Base-by-base conservation (phyloP, 108 stramenopile genomes). In the Schizochytrium sp. region DNA sequence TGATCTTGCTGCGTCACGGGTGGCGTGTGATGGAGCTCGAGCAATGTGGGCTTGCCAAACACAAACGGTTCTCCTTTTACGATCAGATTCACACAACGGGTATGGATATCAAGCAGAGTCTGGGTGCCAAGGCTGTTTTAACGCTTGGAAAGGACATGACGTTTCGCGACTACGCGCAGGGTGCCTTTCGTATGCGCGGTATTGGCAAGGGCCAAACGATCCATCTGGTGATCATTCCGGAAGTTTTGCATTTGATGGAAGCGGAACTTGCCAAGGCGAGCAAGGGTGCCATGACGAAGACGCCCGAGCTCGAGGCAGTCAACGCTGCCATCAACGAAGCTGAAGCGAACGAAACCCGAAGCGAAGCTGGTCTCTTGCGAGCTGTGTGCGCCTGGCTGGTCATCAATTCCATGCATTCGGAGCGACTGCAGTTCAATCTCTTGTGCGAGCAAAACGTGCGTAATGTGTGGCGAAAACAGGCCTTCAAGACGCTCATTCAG, bases 361-460 rank as follows among this genome's bases (percentile, higher is more conserved):
- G 63, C 14, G 87, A 25, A n/a, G 47, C 14, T 5, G 21, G 14
- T 89, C 72, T 96, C 44, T 93, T 99, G 16, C 92, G 96, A 4
- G 95, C 98, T 91, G 97, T 99, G 25, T 95, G 97, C 51, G 97
- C 97, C 8, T 99, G 98, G 98, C 93, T 99, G 83, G 96, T 96
- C 55, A 92, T 98, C 71, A 99, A 99, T 93, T 97, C 98, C 90
- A 98, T 99, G 96, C 96, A 96, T 76, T 95, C 96, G 29, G 99
- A 99, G 90, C 97, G 97, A 89, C 95, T 98, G 94, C 98, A 99
- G 91, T 99, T 98, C 92, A 94, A 96, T 48, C 94, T 97, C 93
- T 93, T 98, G 47, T 96, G 95, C 72, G 90, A 98, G 72, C 99
- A 99, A 88, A 97, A 96, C 87, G 95, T 98, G 41, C 93, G 96